phyloP scores from a whole-genome alignment of 2,329 filamentous ascomycete species.

The Byssothecium circinans region DNA sequence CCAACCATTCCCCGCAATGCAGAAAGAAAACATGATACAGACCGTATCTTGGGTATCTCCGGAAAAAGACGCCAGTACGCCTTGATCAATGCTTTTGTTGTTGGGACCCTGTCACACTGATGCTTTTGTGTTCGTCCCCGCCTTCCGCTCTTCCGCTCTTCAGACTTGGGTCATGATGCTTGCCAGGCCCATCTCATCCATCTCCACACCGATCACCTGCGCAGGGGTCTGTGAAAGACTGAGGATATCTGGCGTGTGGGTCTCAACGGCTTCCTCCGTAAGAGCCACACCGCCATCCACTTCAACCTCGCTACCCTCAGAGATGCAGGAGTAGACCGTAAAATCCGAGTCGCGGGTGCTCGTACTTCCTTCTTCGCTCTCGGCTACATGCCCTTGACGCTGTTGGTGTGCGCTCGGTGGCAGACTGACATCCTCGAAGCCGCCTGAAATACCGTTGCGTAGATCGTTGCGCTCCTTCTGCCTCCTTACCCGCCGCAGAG shows the following conservation, averaged over 20 bases:
- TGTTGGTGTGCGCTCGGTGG: not conserved
- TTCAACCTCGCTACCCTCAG: constrained; percentile 46
- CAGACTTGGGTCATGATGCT: constrained; percentile 34
- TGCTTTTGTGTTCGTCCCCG: too few relatives aligned
- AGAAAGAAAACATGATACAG: too few relatives aligned
- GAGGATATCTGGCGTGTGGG: constrained; percentile 45
- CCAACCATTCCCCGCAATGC: too few relatives aligned
- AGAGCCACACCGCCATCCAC: constrained; percentile 58
- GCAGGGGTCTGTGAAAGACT: not conserved
- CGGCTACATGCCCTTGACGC: not conserved
- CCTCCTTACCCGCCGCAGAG: constrained; percentile 26
- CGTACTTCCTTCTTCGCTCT: not conserved
- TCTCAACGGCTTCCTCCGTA: constrained; percentile 58
- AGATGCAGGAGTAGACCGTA: constrained; percentile 25
- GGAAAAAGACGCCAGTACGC: too few relatives aligned
- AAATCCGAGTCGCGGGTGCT: constrained; percentile 20
- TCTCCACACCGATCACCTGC: constrained; percentile 6
- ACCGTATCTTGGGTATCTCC: too few relatives aligned
- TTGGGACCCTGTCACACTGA: too few relatives aligned
- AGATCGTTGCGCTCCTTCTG: constrained; percentile 31
- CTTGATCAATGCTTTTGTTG: too few relatives aligned
- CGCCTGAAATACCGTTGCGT: constrained; percentile 17
- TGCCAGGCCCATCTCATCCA: constrained; percentile 14
- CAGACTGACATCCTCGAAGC: constrained; percentile 17
- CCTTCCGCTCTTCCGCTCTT: not conserved